Percentiles rank a stretch among this genome's conserved stretches.
Conservation (phyloP, 495 filamentous ascomycete genomes). For the Penicillium parvum region DNA sequence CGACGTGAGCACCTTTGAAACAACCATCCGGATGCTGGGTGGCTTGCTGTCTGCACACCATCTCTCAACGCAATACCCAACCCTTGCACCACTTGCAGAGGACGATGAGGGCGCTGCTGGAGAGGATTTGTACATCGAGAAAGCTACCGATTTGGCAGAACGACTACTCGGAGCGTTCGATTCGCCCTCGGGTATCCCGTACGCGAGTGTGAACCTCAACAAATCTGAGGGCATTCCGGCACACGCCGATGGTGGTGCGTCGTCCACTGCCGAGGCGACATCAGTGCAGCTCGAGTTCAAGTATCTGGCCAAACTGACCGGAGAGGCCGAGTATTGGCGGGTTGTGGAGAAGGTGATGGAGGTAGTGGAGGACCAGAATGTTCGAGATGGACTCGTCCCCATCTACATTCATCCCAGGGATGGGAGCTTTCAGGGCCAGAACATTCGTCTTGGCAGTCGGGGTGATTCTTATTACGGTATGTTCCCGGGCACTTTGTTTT, state of each 20-base stretch:
- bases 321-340: constrained; percentile 87
- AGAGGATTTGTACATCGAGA: constrained; percentile 93
- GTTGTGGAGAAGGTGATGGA: constrained; percentile 88
- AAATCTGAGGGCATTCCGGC: constrained; percentile 68
- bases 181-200: constrained; percentile 78
- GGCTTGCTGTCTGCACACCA: constrained; percentile 94
- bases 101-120: constrained; percentile 63
- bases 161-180: constrained; percentile 84
- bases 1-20: constrained; percentile 97
- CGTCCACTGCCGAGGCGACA: constrained; percentile 88
- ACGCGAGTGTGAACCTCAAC: constrained; percentile 83
- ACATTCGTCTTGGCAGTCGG: constrained; percentile 87
- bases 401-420: constrained; percentile 81
- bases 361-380: constrained; percentile 74
- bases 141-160: constrained; percentile 88
- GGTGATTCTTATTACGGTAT: constrained; percentile 92
- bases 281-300: constrained; percentile 96
- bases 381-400: constrained; percentile 78
- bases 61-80: constrained; percentile 68
- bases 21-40: constrained; percentile 95
- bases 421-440: constrained; percentile 73
- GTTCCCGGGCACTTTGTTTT: constrained; percentile 1
- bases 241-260: constrained; percentile 82
- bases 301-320: constrained; percentile 91
- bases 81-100: constrained; percentile 60